Evolutionary conservation across 192 early-diverging fungal species (phyloP).

Genomic region (Tieghemiomyces parasiticus): DNA sequence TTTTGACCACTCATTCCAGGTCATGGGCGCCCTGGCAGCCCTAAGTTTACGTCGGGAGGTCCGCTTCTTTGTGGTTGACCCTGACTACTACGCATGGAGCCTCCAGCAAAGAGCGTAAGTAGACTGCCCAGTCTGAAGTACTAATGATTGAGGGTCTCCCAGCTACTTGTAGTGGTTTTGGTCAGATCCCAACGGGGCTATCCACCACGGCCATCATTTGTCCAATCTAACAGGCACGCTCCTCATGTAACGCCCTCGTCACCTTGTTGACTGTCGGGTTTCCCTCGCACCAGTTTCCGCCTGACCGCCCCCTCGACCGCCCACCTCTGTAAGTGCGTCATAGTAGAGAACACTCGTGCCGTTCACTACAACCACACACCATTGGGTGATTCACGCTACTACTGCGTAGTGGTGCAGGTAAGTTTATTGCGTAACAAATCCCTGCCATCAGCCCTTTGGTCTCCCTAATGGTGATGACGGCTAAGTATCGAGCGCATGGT

Average conservation of each 20-base stretch:
- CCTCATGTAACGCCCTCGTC: neutral
- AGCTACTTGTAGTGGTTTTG: no score
- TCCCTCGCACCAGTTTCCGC: constrained; percentile 20
- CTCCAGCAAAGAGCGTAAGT: constrained; percentile 52
- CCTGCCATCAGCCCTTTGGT: neutral
- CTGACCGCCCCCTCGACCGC: constrained; percentile 48
- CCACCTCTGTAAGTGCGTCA: constrained; percentile 80
- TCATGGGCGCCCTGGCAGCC: constrained; percentile 9
- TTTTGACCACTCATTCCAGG: neutral
- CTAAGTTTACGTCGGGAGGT: constrained; percentile 15
- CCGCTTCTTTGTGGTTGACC: constrained; percentile 55
- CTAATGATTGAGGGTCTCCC: no score
- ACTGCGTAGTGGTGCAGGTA: constrained; percentile 55
- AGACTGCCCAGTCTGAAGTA: neutral
- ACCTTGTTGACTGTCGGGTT: neutral
- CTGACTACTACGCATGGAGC: constrained; percentile 68
- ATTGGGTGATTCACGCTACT: constrained; percentile 38
- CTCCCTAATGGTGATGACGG: no score
- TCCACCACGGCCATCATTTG: neutral
- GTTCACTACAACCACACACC: constrained; percentile 27
- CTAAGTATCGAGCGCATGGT: neutral
- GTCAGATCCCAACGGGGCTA: neutral
- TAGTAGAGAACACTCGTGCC: constrained; percentile 80
- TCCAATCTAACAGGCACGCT: neutral
- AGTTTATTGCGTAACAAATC: constrained; percentile 2